Evolutionary conservation across 768 basidiomycete species (phyloP), one percentile per base, ranked within the genome.

Genomic region (Cubamyces sp.): DNA sequence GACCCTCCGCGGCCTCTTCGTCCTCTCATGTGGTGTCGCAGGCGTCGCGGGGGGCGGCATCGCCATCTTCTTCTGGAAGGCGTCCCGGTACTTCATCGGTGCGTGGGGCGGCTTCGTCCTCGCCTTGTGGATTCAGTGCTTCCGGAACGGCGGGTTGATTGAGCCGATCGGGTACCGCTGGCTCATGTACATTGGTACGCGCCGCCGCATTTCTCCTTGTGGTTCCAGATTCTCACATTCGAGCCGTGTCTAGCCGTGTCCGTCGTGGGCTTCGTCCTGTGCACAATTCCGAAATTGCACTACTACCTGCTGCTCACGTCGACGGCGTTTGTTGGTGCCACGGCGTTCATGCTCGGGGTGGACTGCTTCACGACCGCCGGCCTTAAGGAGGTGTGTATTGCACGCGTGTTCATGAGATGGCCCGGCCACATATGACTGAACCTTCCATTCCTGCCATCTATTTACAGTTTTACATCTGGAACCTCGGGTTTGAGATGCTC

Each of bases 291-390:
- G 61, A 91, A 85, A 81, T 80, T 92, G 66, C 92, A 96, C 74
- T 92, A 92, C 76, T 90, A 94, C 73, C 80, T 94, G 70, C 77
- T 97, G 57, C 86, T 98, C 68, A 77, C 91, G 54, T 88, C 92
- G 61, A 96, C 95, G 42, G 90, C 94, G 47, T 83, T 92, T 68
- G 93, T 97, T 65, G 96, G 96, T 7, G 88, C 95, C 25, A 90
- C 90, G 19, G 89, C 94, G 0, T 90, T 97, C 74, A 93, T 95
- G 59, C 80, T 98, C 15, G 96, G 96, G 19, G 86, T 97, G 41
- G 96, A 98, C 75, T 97, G 96, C 73, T 97, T 87, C 74, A 91
- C 94, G 2, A 90, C 92, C 18, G 92, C 91, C 6, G 92, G 91
- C 21, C 82, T 98, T 55, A 98, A 98, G 78, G 95, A 97, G 86